Percentiles rank a stretch among this genome's conserved stretches.
These are phyloP conservation scores for Talaromyces sp. DNA, from an alignment of 2,329 filamentous ascomycete genomes.

Conservation along the genomic window DNA sequence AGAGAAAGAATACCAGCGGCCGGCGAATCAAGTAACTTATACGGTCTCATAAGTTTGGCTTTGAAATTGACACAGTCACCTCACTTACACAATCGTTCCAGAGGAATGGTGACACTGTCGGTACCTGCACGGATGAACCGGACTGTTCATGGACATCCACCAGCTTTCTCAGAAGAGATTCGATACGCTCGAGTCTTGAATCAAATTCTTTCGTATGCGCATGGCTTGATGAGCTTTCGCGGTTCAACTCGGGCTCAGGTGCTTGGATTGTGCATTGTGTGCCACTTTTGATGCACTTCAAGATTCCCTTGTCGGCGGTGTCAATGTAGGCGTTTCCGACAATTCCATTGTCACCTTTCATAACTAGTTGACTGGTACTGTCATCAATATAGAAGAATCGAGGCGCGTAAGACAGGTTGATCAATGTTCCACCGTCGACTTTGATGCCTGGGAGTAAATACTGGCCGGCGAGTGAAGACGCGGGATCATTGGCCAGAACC, in stretches of 20 bases:
- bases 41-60: not conserved
- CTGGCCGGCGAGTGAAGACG: not conserved
- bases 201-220: not conserved
- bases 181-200: not conserved
- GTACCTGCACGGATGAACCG: not conserved
- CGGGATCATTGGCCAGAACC: not conserved
- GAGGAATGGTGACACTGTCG: not conserved
- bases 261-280: not conserved
- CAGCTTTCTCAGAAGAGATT: not conserved
- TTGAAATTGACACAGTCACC: not conserved
- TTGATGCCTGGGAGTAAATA: not conserved
- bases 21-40: not conserved
- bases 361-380: not conserved
- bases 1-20: not conserved
- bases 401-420: not conserved
- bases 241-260: not conserved
- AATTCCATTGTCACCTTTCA: too few species aligned
- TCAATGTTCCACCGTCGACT: not conserved
- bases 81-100: not conserved
- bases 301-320: not conserved
- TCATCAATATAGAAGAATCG: not conserved
- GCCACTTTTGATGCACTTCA: not conserved
- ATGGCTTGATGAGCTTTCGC: not conserved
- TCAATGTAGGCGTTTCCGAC: not conserved
- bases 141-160: not conserved